Evolutionary conservation across 441 rosid species (phyloP).

Genomic region (Erysimum pusillum): DNA sequence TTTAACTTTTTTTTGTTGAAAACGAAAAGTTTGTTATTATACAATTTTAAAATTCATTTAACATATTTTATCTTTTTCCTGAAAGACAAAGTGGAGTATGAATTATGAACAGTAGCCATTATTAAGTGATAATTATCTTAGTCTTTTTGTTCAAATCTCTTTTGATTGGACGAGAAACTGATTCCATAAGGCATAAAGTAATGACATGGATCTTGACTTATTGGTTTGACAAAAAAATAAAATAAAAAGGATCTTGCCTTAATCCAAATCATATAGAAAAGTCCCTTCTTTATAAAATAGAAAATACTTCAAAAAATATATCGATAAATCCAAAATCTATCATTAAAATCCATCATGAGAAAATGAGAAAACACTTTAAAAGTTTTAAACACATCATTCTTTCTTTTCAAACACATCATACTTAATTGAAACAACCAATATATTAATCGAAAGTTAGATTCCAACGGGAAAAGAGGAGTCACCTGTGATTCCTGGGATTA

Average conservation of each 20-base stretch:
- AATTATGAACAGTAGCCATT: constrained; percentile 2
- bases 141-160: constrained; percentile 9
- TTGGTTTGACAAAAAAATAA: no score
- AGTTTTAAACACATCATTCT: no score
- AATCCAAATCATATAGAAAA: constrained; percentile 19
- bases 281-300: no score
- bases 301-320: constrained; percentile 7
- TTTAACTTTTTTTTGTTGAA: no score
- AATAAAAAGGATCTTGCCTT: constrained; percentile 23
- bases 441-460: neutral
- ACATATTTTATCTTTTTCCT: neutral
- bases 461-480: neutral
- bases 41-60: neutral
- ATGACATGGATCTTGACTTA: constrained; percentile 35
- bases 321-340: constrained; percentile 18
- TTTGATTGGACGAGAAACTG: constrained; percentile 23
- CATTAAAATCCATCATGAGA: neutral
- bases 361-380: neutral
- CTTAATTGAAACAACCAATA: neutral
- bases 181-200: constrained; percentile 1
- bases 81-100: constrained; percentile 2
- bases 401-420: neutral
- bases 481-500: constrained; percentile 62
- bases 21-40: neutral
- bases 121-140: constrained; percentile 13